Evolutionary conservation across 2,329 filamentous ascomycete species (phyloP), one percentile per base, ranked within the genome.

Genomic region (Trichoderma aggressivum): DNA sequence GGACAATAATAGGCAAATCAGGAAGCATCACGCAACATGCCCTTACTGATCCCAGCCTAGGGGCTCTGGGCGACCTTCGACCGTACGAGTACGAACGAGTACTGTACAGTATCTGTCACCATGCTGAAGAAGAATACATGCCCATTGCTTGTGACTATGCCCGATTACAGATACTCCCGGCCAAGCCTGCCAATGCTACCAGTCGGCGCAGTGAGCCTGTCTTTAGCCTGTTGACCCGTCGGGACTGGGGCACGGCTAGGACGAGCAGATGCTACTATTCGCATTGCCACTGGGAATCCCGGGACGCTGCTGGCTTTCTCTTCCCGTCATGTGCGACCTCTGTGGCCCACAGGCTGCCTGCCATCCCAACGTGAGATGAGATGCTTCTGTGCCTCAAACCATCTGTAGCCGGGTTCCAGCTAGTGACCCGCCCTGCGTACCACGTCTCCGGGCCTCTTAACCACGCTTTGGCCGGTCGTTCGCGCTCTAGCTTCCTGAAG

Each of bases 361-460:
- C 55, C 66, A 61, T 61, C 36, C 39, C 11, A 61, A 50, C 8
- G 43, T 47, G 26, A 34, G n/a, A 36, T n/a, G 39, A 43, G 65
- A 68, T 30, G 39, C 56, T 36, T 36, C 56, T 53, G 36, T 53
- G 66, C 66, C 64, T 61, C 56, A 50, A 36, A 2, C 55, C 56
- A 60, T 30, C 56, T 14, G 30, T 21, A 53, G 66, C 55, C 28
- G 30, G 28, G 39, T 43, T 30, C n/a, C 32, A 24, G 26, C 36
- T 60, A 47, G 64, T 43, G 64, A 47, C 56, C 66, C 66, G 56
- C 56, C 55, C 21, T 36, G 55, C 28, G 43, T 53, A 50, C 56
- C 55, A 56, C 63, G 34, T 58, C 56, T 69, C 56, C 7, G 56
- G 56, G 56, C 55, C 66, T 69, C 66, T 61, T 61, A 69, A 69